Evolutionary conservation across 106 monocot genomes (phyloP).

Genomic region (Allium fistulosum): DNA sequence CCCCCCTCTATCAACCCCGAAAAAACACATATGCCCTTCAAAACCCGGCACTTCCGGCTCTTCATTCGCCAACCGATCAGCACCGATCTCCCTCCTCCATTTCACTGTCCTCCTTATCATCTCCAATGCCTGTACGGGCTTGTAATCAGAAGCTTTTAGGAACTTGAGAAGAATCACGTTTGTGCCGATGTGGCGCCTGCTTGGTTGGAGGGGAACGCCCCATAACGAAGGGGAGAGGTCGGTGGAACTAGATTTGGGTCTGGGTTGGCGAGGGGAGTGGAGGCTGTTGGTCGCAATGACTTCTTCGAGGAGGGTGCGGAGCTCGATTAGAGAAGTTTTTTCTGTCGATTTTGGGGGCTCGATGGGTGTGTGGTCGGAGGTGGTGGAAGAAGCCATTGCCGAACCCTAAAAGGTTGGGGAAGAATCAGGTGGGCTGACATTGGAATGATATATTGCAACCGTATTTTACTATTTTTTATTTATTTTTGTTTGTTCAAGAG

Average conservation of each 20-base stretch:
- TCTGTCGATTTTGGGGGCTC: conserved; percentile 22
- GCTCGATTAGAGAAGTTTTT: conserved; percentile 40
- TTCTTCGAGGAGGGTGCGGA: conserved; percentile 33
- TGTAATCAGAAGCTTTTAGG: conserved; percentile 54
- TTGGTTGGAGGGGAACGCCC: conserved; percentile 48
- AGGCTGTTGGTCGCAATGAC: conserved; percentile 28
- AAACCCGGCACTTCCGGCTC: conserved; percentile 25
- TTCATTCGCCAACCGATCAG: conserved; percentile 32
- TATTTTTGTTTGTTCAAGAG: too few relatives aligned
- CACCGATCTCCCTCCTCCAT: conserved; percentile 47
- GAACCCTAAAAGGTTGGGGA: background rate
- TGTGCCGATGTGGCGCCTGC: conserved; percentile 22
- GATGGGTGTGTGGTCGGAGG: background rate
- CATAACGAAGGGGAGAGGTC: conserved; percentile 22
- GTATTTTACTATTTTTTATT: too few relatives aligned
- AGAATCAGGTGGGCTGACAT: too few relatives aligned
- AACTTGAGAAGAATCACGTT: conserved; percentile 65
- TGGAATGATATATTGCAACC: too few relatives aligned
- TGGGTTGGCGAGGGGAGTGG: conserved; percentile 8
- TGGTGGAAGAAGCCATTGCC: background rate
- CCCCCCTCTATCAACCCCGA: conserved; percentile 48
- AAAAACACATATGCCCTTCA: conserved; percentile 21
- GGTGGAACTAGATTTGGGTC: background rate
- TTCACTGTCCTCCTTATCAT: conserved; percentile 41
- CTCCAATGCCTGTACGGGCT: conserved; percentile 27